phyloP scores from a whole-genome alignment of 148 eudicot genomes.

The Agrostemma githago region DNA sequence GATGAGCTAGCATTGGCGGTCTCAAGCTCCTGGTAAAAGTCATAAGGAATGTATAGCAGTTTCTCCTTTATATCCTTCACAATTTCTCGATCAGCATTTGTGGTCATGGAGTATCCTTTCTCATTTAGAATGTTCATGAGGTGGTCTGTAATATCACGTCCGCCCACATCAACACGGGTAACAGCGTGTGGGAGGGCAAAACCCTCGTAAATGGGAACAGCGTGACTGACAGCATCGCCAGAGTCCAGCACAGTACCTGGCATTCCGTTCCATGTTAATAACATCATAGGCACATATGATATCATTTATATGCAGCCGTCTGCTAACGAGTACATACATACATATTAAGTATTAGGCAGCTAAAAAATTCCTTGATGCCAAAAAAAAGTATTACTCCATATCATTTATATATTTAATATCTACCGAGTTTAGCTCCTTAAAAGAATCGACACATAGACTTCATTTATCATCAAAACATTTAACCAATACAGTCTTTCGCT shows the following conservation, averaged over 20 bases:
- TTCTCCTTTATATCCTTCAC: constrained; percentile 62
- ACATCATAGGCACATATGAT: neutral
- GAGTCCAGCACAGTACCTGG: constrained; percentile 54
- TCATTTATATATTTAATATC: no score
- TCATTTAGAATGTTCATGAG: constrained; percentile 55
- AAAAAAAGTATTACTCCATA: neutral
- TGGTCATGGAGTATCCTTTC: constrained; percentile 53
- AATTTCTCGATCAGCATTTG: constrained; percentile 57
- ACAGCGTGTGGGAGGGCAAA: constrained; percentile 53
- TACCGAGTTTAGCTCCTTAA: neutral
- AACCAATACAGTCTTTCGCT: neutral
- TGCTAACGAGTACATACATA: neutral
- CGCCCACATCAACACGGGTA: constrained; percentile 54
- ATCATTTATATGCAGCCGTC: neutral
- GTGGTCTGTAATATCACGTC: constrained; percentile 55
- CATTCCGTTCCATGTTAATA: neutral
- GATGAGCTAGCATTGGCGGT: constrained; percentile 59
- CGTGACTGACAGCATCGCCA: constrained; percentile 57
- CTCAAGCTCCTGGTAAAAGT: constrained; percentile 54
- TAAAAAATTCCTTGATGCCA: neutral
- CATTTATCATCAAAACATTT: neutral
- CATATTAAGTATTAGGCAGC: neutral
- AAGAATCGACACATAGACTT: neutral
- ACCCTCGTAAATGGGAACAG: constrained; percentile 47
- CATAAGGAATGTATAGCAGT: constrained; percentile 48